These are phyloP conservation scores for Penicillium glabrum DNA, from an alignment of 2,329 filamentous ascomycete genomes.

Conservation along the genomic window DNA sequence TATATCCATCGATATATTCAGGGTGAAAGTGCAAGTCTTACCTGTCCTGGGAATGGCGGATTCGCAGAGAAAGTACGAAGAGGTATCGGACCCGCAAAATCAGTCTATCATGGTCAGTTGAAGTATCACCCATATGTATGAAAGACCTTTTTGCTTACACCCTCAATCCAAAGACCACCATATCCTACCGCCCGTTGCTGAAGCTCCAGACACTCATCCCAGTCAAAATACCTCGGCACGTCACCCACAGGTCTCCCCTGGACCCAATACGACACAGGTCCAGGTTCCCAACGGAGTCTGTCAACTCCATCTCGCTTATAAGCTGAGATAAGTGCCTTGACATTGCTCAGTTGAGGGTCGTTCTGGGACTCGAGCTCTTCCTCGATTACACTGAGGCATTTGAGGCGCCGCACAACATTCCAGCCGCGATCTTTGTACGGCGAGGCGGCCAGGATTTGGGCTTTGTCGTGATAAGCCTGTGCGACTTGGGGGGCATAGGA, in stretches of 20 bases:
- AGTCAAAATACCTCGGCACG: not conserved
- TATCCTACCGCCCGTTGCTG: not conserved
- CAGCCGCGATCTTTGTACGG: not conserved
- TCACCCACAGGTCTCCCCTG: not conserved
- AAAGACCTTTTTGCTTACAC: not conserved
- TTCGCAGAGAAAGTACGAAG: not conserved
- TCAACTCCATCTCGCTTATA: not conserved
- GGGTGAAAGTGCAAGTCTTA: not conserved
- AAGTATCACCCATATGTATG: too few relatives aligned
- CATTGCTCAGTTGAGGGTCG: not conserved
- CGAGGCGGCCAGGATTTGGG: not conserved
- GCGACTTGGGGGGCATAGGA: too few relatives aligned
- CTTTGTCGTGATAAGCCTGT: not conserved
- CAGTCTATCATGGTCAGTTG: not conserved
- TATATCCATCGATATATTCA: too few relatives aligned
- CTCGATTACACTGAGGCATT: not conserved
- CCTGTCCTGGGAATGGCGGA: not conserved
- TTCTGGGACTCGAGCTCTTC: not conserved
- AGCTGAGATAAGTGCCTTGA: not conserved
- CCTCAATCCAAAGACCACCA: not conserved
- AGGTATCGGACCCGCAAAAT: not conserved
- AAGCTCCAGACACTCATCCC: not conserved
- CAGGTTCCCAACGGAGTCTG: not conserved
- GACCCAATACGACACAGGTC: not conserved
- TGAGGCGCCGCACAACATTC: not conserved